These are phyloP conservation scores for Rhynchospora tenuis DNA, from an alignment of 176 grass and related monocot genomes.

Conservation along the genomic window DNA sequence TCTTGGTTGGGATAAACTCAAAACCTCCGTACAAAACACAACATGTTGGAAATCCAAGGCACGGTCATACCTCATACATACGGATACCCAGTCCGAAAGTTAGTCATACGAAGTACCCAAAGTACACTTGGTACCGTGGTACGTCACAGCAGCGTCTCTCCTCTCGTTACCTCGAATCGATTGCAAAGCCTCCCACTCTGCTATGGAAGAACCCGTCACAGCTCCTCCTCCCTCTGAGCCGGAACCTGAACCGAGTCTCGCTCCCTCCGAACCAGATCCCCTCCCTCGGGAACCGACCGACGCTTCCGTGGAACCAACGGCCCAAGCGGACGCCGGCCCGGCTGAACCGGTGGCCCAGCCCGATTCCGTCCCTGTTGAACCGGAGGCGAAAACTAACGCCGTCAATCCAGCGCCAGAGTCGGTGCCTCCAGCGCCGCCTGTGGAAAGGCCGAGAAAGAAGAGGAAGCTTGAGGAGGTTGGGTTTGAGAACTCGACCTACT, in stretches of 20 bases:
- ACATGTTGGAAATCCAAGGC: too few species aligned
- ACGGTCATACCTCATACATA: background rate
- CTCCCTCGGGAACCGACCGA: background rate
- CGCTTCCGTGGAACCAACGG: background rate
- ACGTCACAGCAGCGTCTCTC: background rate
- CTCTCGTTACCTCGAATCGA: background rate
- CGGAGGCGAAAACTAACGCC: constrained; percentile 21
- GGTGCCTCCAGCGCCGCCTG: background rate
- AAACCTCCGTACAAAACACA: too few species aligned
- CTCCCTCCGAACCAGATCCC: background rate
- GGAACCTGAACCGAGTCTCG: background rate
- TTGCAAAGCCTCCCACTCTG: background rate
- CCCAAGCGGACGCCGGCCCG: background rate
- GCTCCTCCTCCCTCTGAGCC: background rate
- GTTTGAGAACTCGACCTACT: constrained; percentile 32
- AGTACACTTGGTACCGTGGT: background rate
- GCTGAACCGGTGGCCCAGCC: background rate
- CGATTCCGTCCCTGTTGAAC: background rate
- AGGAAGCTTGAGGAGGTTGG: constrained; percentile 30
- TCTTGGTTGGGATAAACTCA: too few species aligned
- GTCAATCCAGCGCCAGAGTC: constrained; percentile 5
- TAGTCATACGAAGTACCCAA: background rate
- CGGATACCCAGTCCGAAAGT: background rate
- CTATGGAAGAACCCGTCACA: background rate
- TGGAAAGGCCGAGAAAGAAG: constrained; percentile 20